Evolutionary conservation across 805 yeast species (phyloP), one percentile per base, ranked within the genome.

Genomic region (Zygosaccharomyces pseudorouxii): DNA sequence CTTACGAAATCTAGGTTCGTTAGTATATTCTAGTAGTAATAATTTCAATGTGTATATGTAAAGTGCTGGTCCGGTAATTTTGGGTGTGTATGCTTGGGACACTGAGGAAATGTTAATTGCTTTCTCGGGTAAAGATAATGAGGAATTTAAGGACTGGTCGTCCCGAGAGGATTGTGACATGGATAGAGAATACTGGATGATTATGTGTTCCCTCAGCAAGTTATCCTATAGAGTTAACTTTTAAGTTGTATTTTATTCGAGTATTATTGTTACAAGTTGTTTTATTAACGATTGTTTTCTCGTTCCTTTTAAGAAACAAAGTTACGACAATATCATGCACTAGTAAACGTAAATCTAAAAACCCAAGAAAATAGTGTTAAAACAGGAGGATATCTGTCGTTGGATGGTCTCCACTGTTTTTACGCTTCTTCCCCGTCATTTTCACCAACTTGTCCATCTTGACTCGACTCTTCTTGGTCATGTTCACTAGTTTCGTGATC

Each of bases 1-100:
- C 27, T 44, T 71, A 45, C 74, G 65, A 66, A 82, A 84, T 31
- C 88, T 65, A 2, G 86, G 86, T 62, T 82, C 88, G 49, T 75
- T 79, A 46, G 77, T 68, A 56, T 84, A 82, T 42, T 80, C 84
- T 16, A 85, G 61, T 10, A 85, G 63, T 2, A 83, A 61, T 5
- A 81, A 64, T 56, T 81, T 80, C 40, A 84, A 58, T 1, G 82
- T 72, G 27, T 76, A 71, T 42, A 73, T 73, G 55, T 84, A 83
- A 3, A 80, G 64, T 27, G 67, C 70, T 6, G 47, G 41, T 10
- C 46, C 9, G 12, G 45, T 44, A 4, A 44, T 45, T 6, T 29
- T 29, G 3, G 53, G 45, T 5, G 19, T 33, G 16, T 51, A 49
- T 5, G 48, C 31, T 22, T 50, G 50, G 6, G 47, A 38, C 29